These are phyloP conservation scores for Fusarium sp. DNA, from an alignment of 2,329 filamentous ascomycete species.

Conservation along the genomic window DNA sequence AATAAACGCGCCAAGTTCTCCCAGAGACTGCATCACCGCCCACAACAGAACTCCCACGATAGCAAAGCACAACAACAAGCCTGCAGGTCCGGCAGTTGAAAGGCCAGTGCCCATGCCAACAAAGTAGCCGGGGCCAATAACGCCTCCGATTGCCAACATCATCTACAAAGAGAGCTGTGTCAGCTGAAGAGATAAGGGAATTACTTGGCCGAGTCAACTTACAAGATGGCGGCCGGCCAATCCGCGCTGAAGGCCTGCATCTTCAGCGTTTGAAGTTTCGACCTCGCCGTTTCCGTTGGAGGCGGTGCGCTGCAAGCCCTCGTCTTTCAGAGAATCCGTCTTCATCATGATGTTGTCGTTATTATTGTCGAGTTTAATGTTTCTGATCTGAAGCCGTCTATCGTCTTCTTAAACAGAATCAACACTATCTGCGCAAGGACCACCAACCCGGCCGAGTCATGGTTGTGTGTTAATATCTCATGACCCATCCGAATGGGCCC, in stretches of 20 bases:
- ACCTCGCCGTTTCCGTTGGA: neutral
- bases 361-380: neutral
- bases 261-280: neutral
- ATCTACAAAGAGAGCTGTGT: constrained; percentile 7
- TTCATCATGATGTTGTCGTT: neutral
- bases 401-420: neutral
- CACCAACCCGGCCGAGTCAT: neutral
- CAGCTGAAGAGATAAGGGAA: neutral
- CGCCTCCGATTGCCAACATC: constrained; percentile 23
- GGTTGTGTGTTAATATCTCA: neutral
- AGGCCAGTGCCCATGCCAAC: constrained; percentile 23
- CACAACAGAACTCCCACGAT: constrained; percentile 10
- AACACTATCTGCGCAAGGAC: neutral
- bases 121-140: constrained; percentile 24
- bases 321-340: neutral
- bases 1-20: neutral
- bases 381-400: neutral
- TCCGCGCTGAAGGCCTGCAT: constrained; percentile 1
- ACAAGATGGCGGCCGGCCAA: neutral
- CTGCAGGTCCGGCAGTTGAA: constrained; percentile 14
- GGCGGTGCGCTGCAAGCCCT: neutral
- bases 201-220: neutral
- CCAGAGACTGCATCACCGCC: constrained; percentile 8
- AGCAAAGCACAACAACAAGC: constrained; percentile 6
- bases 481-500: neutral